phyloP scores from a whole-genome alignment of 257 asterid genomes.

The Orobanche coerulescens region DNA sequence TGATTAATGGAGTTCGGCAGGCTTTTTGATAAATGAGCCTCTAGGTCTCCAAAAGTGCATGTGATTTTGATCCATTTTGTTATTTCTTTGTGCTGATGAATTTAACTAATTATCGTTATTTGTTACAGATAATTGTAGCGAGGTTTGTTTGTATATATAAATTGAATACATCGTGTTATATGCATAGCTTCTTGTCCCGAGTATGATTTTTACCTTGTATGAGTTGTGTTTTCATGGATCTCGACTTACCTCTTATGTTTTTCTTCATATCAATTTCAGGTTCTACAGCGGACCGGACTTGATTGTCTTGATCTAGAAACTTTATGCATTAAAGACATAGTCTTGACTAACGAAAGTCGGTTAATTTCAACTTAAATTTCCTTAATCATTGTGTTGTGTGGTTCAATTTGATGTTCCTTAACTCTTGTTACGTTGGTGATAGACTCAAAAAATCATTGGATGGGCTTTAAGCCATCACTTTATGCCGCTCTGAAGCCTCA shows the following conservation, averaged over 20 bases:
- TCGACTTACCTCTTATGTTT: background rate
- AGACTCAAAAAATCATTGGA: constrained; percentile 70
- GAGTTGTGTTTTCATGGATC: background rate
- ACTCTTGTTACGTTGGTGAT: constrained; percentile 26
- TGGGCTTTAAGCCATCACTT: constrained; percentile 87
- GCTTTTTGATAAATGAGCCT: background rate
- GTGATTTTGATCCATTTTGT: background rate
- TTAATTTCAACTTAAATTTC: constrained; percentile 13
- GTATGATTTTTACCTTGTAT: background rate
- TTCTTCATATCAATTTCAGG: constrained; percentile 35
- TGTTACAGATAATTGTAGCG: background rate
- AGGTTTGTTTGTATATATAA: constrained; percentile 12
- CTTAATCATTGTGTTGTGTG: constrained; percentile 14
- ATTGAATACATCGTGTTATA: background rate
- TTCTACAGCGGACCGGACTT: constrained; percentile 53
- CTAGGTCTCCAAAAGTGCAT: background rate
- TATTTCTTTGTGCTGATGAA: background rate
- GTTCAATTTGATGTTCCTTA: constrained; percentile 16
- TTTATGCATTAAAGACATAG: constrained; percentile 71
- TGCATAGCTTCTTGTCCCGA: background rate
- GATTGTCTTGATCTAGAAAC: constrained; percentile 71
- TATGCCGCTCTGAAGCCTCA: constrained; percentile 50
- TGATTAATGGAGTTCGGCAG: constrained; percentile 8
- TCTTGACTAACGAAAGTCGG: constrained; percentile 76
- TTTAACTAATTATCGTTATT: background rate